Evolutionary conservation across 371 early-diverging fungal species (phyloP).

Genomic region (Mortierella sp.): DNA sequence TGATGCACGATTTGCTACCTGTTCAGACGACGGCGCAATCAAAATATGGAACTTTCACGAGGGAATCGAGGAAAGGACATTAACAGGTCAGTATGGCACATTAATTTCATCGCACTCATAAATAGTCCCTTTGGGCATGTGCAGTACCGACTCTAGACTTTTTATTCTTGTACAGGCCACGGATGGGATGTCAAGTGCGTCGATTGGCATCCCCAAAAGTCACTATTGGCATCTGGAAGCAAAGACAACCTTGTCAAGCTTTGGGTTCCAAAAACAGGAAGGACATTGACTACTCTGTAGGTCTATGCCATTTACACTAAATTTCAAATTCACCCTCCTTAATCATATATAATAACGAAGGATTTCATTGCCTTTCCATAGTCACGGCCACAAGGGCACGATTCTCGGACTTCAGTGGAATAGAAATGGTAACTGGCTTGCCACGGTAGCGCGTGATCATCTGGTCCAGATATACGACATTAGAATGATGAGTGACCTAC

Average conservation of each 20-base stretch:
- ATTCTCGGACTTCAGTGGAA: constrained; percentile 96
- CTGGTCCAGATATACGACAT: constrained; percentile 97
- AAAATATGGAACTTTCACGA: constrained; percentile 98
- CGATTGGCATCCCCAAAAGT: constrained; percentile 98
- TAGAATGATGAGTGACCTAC: constrained; percentile 95
- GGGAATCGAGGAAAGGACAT: constrained; percentile 85
- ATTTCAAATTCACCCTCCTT: too few species aligned
- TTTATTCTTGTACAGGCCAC: constrained; percentile 77
- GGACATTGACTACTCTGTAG: constrained; percentile 92
- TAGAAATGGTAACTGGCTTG: constrained; percentile 97
- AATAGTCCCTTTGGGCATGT: too few species aligned
- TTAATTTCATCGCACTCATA: too few species aligned
- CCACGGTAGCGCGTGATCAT: constrained; percentile 97
- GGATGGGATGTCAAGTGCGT: constrained; percentile 99
- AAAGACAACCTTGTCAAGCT: constrained; percentile 99
- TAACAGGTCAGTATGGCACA: constrained; percentile 61
- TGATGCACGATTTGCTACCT: constrained; percentile 97
- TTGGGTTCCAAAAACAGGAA: constrained; percentile 99
- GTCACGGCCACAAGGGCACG: constrained; percentile 98
- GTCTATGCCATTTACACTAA: constrained; percentile 14
- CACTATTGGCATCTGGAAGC: constrained; percentile 97
- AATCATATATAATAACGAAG: background rate
- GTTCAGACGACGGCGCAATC: constrained; percentile 97
- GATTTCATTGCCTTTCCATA: constrained; percentile 39
- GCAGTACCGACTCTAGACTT: constrained; percentile 2